phyloP scores from a whole-genome alignment of 164 flowering plant species.

The Nymphaea colorata region DNA sequence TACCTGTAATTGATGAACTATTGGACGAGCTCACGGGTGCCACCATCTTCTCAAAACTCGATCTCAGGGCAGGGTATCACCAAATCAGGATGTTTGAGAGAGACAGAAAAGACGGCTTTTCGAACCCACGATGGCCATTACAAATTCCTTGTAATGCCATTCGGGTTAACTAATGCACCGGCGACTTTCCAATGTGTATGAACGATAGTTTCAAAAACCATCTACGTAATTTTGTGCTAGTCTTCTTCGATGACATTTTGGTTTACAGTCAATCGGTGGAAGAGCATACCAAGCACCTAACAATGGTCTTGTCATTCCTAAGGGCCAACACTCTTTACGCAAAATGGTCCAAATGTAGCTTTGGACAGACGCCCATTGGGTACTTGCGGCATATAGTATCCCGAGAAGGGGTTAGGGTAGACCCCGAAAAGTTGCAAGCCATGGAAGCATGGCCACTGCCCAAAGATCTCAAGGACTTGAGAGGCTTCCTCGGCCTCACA shows the following conservation, averaged over 20 bases:
- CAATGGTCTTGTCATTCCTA: background rate
- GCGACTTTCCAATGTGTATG: background rate
- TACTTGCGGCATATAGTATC: background rate
- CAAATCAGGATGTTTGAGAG: background rate
- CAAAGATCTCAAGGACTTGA: background rate
- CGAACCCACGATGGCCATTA: background rate
- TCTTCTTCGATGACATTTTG: background rate
- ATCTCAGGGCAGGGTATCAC: constrained; percentile 1
- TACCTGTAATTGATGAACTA: too few relatives aligned
- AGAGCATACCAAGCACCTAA: background rate
- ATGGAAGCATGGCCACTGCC: background rate
- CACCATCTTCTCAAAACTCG: too few relatives aligned
- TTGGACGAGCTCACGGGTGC: too few relatives aligned
- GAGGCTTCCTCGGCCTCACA: background rate
- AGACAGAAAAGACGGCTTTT: background rate
- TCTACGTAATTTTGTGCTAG: background rate
- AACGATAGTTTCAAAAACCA: background rate
- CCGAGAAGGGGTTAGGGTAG: background rate
- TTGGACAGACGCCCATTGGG: background rate
- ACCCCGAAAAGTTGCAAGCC: background rate
- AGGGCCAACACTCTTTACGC: background rate
- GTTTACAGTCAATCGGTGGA: background rate
- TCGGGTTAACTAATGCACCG: background rate
- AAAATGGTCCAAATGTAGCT: background rate
- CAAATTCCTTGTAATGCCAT: constrained; percentile 1